These are phyloP conservation scores for Stygiomarasmius scandens DNA, from an alignment of 1,284 basidiomycete genomes.

Conservation along the genomic window DNA sequence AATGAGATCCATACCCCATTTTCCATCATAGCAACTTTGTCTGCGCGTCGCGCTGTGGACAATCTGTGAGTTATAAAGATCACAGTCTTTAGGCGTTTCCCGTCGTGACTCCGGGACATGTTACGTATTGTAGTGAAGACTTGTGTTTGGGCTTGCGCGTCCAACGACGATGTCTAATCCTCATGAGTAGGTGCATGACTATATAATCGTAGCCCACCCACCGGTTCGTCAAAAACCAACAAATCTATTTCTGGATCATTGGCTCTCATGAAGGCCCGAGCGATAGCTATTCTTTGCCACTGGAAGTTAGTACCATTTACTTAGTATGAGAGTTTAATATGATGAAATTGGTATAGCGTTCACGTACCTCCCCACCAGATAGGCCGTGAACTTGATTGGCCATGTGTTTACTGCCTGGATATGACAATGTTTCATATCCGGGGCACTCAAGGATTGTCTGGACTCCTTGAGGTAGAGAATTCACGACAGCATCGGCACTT, in stretches of 20 bases:
- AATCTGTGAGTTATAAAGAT: constrained; percentile 86
- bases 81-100: constrained; percentile 66
- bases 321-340: no score
- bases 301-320: constrained; percentile 45
- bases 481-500: constrained; percentile 64
- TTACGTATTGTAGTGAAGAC: constrained; percentile 74
- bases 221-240: constrained; percentile 80
- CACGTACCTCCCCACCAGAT: constrained; percentile 77
- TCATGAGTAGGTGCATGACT: no score
- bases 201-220: constrained; percentile 38
- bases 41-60: constrained; percentile 75
- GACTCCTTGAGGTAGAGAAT: constrained; percentile 64
- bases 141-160: constrained; percentile 77
- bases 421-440: constrained; percentile 56
- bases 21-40: constrained; percentile 86
- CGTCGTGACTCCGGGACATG: constrained; percentile 56
- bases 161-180: constrained; percentile 74
- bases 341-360: no score
- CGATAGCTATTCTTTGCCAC: constrained; percentile 86
- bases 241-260: constrained; percentile 74
- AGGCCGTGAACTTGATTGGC: constrained; percentile 57
- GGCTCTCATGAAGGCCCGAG: constrained; percentile 82
- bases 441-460: constrained; percentile 67
- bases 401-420: constrained; percentile 32
- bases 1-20: constrained; percentile 58